Conservation (phyloP, 108 stramenopile species). For the Conticribra guillardii region DNA sequence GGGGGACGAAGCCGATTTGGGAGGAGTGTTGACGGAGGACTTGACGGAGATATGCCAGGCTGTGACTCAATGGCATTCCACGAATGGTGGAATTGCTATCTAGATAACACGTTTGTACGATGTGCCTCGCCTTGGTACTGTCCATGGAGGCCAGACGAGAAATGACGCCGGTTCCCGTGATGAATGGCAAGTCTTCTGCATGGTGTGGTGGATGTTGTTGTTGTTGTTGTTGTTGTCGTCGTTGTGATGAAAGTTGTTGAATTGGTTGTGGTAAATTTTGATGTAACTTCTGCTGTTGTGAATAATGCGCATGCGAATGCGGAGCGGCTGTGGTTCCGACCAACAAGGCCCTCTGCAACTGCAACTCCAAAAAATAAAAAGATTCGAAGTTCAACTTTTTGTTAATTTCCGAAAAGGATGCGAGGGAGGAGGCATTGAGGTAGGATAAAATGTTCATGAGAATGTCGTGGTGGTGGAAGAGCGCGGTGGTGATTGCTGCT, state of each 20-base stretch:
- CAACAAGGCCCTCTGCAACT: slow-evolving; percentile 70
- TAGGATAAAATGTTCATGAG: slow-evolving; percentile 72
- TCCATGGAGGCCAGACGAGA: slow-evolving; percentile 63
- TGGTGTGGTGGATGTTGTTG: neutral
- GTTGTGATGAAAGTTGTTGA: no score
- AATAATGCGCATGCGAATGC: neutral
- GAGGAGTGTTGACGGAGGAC: slow-evolving; percentile 36
- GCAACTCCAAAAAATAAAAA: slow-evolving; percentile 78
- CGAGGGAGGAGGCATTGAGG: slow-evolving; percentile 60
- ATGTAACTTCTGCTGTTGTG: neutral
- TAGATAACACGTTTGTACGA: slow-evolving; percentile 66
- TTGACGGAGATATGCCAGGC: slow-evolving; percentile 63
- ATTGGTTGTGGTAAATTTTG: no score
- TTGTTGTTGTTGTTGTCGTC: no score
- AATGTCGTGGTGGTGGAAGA: slow-evolving; percentile 76
- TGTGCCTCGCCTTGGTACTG: slow-evolving; percentile 35
- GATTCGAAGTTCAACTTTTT: slow-evolving; percentile 71
- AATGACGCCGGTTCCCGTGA: slow-evolving; percentile 55
- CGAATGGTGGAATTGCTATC: slow-evolving; percentile 65
- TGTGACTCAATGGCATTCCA: slow-evolving; percentile 59
- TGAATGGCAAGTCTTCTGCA: neutral
- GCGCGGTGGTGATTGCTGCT: slow-evolving; percentile 3
- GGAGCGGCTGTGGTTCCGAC: slow-evolving; percentile 4
- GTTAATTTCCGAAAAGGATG: slow-evolving; percentile 76
- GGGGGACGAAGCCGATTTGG: slow-evolving; percentile 8